phyloP scores from a whole-genome alignment of 257 asterid species.

The Solanum rostratum region DNA sequence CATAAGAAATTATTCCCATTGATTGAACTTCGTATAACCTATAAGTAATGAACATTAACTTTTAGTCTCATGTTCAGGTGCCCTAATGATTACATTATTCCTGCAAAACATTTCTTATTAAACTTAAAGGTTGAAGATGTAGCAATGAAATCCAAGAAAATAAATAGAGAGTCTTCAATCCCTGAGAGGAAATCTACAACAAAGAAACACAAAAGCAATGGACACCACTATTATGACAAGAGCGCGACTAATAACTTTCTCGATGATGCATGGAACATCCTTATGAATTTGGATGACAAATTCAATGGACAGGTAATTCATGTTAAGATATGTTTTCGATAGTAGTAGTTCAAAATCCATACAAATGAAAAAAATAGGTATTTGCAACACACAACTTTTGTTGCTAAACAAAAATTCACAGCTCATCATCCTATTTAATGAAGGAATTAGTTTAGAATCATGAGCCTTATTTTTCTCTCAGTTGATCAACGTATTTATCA shows the following conservation, averaged over 20 bases:
- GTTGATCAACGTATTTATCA: no score
- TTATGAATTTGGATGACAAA: no score
- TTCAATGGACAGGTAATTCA: not conserved
- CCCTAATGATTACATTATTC: not conserved
- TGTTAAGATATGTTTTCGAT: no score
- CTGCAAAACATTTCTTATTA: not conserved
- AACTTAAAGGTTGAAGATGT: not conserved
- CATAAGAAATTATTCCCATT: fast-evolving
- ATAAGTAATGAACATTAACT: not conserved
- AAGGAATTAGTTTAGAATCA: no score
- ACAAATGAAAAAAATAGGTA: no score
- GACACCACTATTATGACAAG: not conserved
- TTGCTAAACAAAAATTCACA: no score
- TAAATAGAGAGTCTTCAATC: not conserved
- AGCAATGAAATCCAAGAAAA: not conserved
- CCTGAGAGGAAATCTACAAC: not conserved
- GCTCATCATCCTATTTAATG: no score
- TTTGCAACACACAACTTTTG: no score
- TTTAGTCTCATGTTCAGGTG: not conserved
- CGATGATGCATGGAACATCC: not conserved
- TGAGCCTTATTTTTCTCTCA: no score
- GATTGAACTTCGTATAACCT: not conserved
- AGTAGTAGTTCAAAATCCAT: no score
- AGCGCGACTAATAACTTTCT: not conserved
- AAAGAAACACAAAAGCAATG: not conserved